Base-by-base conservation (phyloP, 225 moss, liverwort and hornwort genomes). In the Bryoerythrophyllum caledonicum region DNA sequence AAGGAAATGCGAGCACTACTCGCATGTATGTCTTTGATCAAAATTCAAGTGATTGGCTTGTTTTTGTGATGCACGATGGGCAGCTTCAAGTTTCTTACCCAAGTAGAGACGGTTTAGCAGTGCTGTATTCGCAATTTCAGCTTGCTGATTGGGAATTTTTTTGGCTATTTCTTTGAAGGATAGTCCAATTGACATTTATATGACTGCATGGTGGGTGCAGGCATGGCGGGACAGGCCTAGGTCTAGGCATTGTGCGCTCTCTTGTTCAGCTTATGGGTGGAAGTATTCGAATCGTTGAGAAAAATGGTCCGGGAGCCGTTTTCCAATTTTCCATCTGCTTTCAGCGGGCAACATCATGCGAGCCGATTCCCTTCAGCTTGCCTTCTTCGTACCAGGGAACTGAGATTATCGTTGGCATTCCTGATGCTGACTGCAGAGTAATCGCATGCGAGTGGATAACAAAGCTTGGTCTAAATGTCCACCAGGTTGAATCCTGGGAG, bases 241-340 rank as follows among this genome's bases (percentile, higher is more conserved):
- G 92, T 17, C 79, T 93, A 11, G 92, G 90, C 61, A 93, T 93
- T 75, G 92, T 90, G 38, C 85, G 88, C 70, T 93, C 92, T 4
- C 76, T 93, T 66, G 90, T 93, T 61, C 85, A 92, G 66, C 82
- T 92, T 30, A 92, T 92, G 92, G 90, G 90, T 58, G 92, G 92
- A 73, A 81, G 66, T 28, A 88, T 92, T 60, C 80, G 77, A 44
- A 92, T 92, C 40, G 86, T 83, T 26, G 92, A 92, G 52, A 92
- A 92, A 72, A 63, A 32, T 74, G 88, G 92, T 57, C 79, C 80
- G 15, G 92, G 92, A 63, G 79, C 85, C 28, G 69, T 90, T 43
- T 92, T 92, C 30, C 92, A 89, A 58, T 90, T 92, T 67, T 86
- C 88, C 7, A 76, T 89, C 41, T 83, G 86, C 74, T 92, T 92